Base-by-base conservation (phyloP, 148 eudicot species). In the Gaultheria prostrata region DNA sequence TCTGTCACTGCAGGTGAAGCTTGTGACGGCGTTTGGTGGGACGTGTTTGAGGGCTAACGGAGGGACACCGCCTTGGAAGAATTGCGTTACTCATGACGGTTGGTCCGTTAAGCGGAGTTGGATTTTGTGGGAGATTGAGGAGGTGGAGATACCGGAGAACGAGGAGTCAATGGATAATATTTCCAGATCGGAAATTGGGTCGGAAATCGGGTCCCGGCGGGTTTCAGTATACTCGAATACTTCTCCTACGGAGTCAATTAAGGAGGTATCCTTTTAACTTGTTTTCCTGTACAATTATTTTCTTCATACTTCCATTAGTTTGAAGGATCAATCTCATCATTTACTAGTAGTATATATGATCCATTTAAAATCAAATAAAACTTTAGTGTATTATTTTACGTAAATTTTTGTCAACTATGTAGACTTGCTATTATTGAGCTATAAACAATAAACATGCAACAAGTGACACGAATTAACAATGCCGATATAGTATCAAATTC, bases 31-130 rank as follows among this genome's bases (percentile, higher is more conserved):
- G 10, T 84, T 63, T 8, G 92, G 85, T 0, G 97, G 97, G 8
- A 91, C 87, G 17, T 92, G 85, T 74, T 78, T 95, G 54, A 70
- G 96, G 63, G 98, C 88, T 0, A 95, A 93, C 85, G 98, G 98
- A 39, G 98, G 95, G 65, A 87, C 90, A 45, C 92, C 90, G 46
- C 98, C 98, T 67, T 95, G 98, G 98, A 86, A 93, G 57, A 92
- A 92, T 70, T 80, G 95, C 15, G 86, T 95, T 1, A 94, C 98
- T 0, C 95, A 94, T 84, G 98, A 95, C 80, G 75, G 65, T 8
- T 89, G 94, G 6, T 78, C 83, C 17, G 67, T 84, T 12, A 88
- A 89, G 1, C 77, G 83, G 26, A 84, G 78, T 43, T 95, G 98
- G 95, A 53, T 87, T 6, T 77, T 92, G 57, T 96, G 98, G 98